Evolutionary conservation across 2,329 filamentous ascomycete species (phyloP), one percentile per base, ranked within the genome.

Genomic region (Colletotrichum sp.): DNA sequence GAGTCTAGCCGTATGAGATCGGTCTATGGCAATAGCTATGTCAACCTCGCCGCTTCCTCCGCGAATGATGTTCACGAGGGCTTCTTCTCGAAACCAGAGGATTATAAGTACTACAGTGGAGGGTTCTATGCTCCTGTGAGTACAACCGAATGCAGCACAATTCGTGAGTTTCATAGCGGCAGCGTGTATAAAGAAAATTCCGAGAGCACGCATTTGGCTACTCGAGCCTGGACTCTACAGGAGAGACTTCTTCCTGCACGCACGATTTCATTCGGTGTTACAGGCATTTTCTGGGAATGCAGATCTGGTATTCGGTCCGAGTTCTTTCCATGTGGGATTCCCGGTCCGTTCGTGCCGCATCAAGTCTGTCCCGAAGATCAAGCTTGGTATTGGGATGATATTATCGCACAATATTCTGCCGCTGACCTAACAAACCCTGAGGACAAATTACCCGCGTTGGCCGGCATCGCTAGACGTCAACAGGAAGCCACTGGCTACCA

Each of bases 71-170:
- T 67, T 0, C 0, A 24, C 3, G 0, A 24, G 8, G 39, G 64
- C 6, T 34, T 52, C 1, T 18, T 55, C 4, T 32, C 28, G 12
- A 32, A 3, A 22, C 0, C 15, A 4, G 28, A 55, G 10, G 5
- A 4, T 4, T 67, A 52, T 2, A 55, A 12, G 22, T 2, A 52
- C 7, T 22, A 28, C 1, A 34, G 5, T 3, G 44, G n/a, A 0
- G 44, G 44, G 0, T 0, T 48, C 1, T 48, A 1, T 3, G 44
- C 44, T 22, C 18, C n/a, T n/a, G n/a, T n/a, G n/a, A n/a, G n/a
- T n/a, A n/a, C n/a, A n/a, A n/a, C n/a, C n/a, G n/a, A n/a, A n/a
- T n/a, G n/a, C n/a, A n/a, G n/a, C n/a, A n/a, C n/a, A n/a, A n/a
- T n/a, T n/a, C n/a, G n/a, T n/a, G n/a, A n/a, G n/a, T n/a, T n/a